Evolutionary conservation across 495 filamentous ascomycete genomes (phyloP).

Genomic region (Aspergillus leporis): DNA sequence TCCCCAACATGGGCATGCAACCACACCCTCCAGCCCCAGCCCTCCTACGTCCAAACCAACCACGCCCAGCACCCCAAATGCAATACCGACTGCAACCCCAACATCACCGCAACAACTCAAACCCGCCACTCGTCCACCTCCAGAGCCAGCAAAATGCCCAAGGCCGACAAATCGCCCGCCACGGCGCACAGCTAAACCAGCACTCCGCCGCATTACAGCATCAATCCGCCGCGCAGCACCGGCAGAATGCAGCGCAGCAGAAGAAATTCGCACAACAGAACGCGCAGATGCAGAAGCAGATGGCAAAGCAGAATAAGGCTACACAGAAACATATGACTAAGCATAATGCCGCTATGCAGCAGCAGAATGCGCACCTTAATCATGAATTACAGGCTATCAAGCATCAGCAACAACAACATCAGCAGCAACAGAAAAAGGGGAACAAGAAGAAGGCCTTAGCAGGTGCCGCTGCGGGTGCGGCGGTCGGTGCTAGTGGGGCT

Average conservation of each 20-base stretch:
- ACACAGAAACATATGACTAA: neutral
- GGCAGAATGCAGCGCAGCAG: neutral
- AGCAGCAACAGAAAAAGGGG: neutral
- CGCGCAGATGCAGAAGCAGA: slow-evolving; percentile 5
- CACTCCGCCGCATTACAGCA: slow-evolving; percentile 5
- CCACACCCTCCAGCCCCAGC: slow-evolving; percentile 4
- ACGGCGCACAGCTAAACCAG: slow-evolving; percentile 1
- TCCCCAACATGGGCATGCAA: neutral
- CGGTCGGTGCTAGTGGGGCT: neutral
- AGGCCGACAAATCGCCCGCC: slow-evolving; percentile 3
- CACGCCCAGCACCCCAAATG: slow-evolving; percentile 1
- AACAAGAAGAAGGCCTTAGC: neutral
- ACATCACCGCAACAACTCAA: neutral
- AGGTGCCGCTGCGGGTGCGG: slow-evolving; percentile 2
- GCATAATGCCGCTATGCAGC: slow-evolving; percentile 5
- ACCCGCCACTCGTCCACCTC: neutral
- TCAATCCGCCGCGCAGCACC: slow-evolving; percentile 5
- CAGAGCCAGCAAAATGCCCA: slow-evolving; percentile 4
- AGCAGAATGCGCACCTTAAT: neutral
- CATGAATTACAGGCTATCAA: slow-evolving; percentile 2
- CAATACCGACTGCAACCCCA: slow-evolving; percentile 9
- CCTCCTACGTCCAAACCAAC: neutral
- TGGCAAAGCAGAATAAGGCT: neutral
- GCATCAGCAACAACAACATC: slow-evolving; percentile 1
- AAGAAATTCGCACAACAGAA: slow-evolving; percentile 4